Base-by-base conservation (phyloP, 768 basidiomycete genomes). In the Hemileccinum impolitum region DNA sequence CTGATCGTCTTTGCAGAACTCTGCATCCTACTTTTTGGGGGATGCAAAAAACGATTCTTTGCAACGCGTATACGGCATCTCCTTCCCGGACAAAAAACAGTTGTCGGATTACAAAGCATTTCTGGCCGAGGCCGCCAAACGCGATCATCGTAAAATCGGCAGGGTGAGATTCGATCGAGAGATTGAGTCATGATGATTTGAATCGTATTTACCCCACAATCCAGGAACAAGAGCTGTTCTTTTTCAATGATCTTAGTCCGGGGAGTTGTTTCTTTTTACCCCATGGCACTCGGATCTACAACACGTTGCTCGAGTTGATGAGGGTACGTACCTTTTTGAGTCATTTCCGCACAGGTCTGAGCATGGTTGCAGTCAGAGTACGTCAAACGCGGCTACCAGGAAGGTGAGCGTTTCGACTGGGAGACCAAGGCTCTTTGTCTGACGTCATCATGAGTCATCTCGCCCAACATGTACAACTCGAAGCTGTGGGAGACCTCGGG, bases 401-500 rank as follows among this genome's bases (percentile, higher is more conserved):
- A 99, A 75, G 88, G 90, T 85, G 41, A 52, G 52, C 32, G 15
- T 44, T 10, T 32, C 18, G n/a, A 25, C 23, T n/a, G 23, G 38
- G 28, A 14, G 12, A 10, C 36, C n/a, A n/a, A 37, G 9, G 3
- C 15, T 26, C 31, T 21, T 26, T 21, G 37, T 41, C 50, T 60
- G 47, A 66, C 44, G 43, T 40, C 47, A 49, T 39, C 12, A 1
- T 36, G 53, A 91, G 95, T 99, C 55, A 96, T 96, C 57, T 92
- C 96, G 6, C 96, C 96, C 10, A 98, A 97, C 70, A 94, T 98
- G 82, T 98, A 81, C 80, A 83, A 95, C 77, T 78, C 82, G 51
- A 95, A 97, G 67, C 79, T 99, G 15, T 99, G 96, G 96, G 87
- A 98, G 72, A 93, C 90, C 1, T 97, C 95, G 0, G 96, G 96